phyloP scores from a whole-genome alignment of 495 filamentous ascomycete genomes.

The Pseudoneurospora amorphoporcata region DNA sequence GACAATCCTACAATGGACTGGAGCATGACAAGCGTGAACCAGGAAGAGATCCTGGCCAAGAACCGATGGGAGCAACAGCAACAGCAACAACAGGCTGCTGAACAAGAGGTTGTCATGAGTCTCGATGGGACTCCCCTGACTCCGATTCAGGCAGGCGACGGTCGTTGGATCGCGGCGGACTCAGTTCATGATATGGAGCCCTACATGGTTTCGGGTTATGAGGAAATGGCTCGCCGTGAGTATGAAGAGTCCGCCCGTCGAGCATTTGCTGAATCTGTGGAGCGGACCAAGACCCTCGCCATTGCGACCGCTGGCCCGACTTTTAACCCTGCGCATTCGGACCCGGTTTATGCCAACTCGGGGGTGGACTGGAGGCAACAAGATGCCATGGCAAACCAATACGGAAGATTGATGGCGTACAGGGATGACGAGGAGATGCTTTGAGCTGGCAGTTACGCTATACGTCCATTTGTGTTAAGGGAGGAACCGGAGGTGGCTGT shows the following conservation, averaged over 20 bases:
- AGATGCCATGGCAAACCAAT: conserved; percentile 49
- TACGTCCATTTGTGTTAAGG: background rate
- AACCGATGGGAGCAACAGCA: conserved; percentile 42
- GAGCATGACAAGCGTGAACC: conserved; percentile 37
- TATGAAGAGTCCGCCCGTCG: conserved; percentile 33
- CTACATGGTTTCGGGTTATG: conserved; percentile 63
- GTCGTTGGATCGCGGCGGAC: conserved; percentile 33
- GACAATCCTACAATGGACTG: conserved; percentile 35
- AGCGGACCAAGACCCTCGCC: conserved; percentile 28
- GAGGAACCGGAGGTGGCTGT: background rate
- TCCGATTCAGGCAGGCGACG: conserved; percentile 38
- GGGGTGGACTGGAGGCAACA: conserved; percentile 36
- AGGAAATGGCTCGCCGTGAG: conserved; percentile 40
- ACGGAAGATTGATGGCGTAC: conserved; percentile 41
- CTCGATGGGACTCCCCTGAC: conserved; percentile 42
- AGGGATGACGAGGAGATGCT: conserved; percentile 22
- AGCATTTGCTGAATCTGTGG: conserved; percentile 25
- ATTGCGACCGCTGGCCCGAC: conserved; percentile 28
- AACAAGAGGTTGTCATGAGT: conserved; percentile 24
- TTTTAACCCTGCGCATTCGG: conserved; percentile 44
- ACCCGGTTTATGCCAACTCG: conserved; percentile 47
- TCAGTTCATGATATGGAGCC: conserved; percentile 40
- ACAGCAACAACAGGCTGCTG: conserved; percentile 14
- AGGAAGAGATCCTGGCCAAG: conserved; percentile 39
- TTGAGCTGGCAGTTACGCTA: background rate